Conservation (phyloP, 1,139 yeast species). For the Suhomyces yuchorum region DNA sequence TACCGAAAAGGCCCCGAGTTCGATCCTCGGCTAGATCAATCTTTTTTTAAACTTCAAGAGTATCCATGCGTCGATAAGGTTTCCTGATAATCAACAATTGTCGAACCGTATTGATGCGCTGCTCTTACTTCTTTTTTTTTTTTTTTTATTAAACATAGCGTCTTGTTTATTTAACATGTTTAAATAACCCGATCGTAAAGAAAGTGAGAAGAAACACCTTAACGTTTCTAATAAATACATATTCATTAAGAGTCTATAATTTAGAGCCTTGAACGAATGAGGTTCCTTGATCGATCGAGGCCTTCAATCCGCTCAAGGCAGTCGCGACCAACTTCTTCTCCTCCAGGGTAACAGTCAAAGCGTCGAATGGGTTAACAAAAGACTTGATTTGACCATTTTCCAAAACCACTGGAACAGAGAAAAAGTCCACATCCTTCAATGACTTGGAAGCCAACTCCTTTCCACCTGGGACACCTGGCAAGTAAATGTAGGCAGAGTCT, state of each 20-base stretch:
- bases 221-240: neutral
- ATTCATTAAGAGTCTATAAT: slow-evolving; percentile 19
- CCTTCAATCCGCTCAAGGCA: slow-evolving; percentile 56
- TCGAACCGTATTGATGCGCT: too few species aligned
- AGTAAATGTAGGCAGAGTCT: slow-evolving; percentile 62
- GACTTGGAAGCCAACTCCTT: slow-evolving; percentile 38
- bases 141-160: too few species aligned
- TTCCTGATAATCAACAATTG: too few species aligned
- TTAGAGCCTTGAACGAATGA: slow-evolving; percentile 55
- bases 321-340: slow-evolving; percentile 52
- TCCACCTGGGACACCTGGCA: slow-evolving; percentile 59
- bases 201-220: too few species aligned
- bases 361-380: slow-evolving; percentile 46
- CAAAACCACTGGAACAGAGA: slow-evolving; percentile 63
- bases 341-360: slow-evolving; percentile 35
- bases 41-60: slow-evolving; percentile 6
- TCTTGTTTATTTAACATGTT: too few species aligned
- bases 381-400: slow-evolving; percentile 52
- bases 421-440: slow-evolving; percentile 51
- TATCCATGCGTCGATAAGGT: neutral
- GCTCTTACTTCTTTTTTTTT: too few species aligned
- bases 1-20: slow-evolving; percentile 27
- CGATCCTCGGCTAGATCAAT: slow-evolving; percentile 24
- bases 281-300: slow-evolving; percentile 63
- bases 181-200: too few species aligned